Evolutionary conservation across 2,329 filamentous ascomycete genomes (phyloP), one percentile per base, ranked within the genome.

Genomic region (Aspergillus japonicus): DNA sequence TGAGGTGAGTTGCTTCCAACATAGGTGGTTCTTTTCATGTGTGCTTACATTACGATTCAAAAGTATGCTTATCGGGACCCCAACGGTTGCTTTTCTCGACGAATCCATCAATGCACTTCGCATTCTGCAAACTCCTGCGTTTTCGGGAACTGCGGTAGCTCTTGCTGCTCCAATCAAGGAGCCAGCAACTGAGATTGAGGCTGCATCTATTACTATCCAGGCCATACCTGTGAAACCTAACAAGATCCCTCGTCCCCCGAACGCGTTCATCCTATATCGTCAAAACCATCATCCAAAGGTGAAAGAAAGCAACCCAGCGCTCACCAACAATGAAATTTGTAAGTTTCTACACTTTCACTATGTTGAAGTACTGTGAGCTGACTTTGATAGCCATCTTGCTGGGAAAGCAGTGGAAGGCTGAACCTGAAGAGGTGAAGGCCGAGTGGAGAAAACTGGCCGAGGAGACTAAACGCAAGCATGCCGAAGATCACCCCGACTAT

Each of bases 251-350:
- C 76, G 79, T n/a, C 78, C 79, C 19, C 73, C 76, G 16, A 81
- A 81, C 67, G 75, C 76, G 5, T 81, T 80, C 67, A 80, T 80
- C 57, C 68, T 81, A 24, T 81, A 80, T 64, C 75, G 78, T 26
- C 71, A 78, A 63, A 68, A 77, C 49, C 71, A 77, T 55, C 75
- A 78, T 59, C 68, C 73, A 1, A 61, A 62, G 14, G 62, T 78
- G 50, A 78, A 76, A 56, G 73, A 69, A n/a, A 58, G 66, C 39
- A 71, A 77, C 58, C 77, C 77, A n/a, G 69, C 69, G 12, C 62
- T 79, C 31, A 73, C 77, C 56, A 81, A 81, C 67, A 81, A 80
- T 58, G 69, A 77, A 24, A 80, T 81, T 48, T 80, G 76, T 79
- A 69, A 73, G 77, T 71, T 35, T 21, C 11, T 16, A 44, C 6